A percentile compares a stretch with the other conserved stretches of the same genome.
Conservation (phyloP, 257 asterid genomes). For the Plantago major region DNA sequence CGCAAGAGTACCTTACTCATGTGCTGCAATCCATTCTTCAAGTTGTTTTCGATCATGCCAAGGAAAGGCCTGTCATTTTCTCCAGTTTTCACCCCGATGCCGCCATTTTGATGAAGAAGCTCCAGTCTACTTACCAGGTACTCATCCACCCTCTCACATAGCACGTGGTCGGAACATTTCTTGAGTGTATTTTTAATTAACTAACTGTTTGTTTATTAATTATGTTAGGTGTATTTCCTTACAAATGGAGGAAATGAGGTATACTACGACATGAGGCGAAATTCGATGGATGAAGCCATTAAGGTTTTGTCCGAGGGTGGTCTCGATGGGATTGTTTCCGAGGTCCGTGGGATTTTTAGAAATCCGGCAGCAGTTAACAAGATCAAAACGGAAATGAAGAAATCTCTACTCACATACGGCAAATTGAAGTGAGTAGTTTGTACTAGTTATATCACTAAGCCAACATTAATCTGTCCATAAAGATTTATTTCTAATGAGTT, state of each 20-base stretch:
- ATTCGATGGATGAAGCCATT: constrained; percentile 79
- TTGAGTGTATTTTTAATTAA: too few relatives aligned
- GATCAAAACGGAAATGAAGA: constrained; percentile 64
- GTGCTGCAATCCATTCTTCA: constrained; percentile 46
- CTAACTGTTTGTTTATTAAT: not conserved
- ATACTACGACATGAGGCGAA: constrained; percentile 68
- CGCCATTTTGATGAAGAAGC: constrained; percentile 52
- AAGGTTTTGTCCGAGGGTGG: constrained; percentile 78
- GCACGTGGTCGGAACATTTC: too few relatives aligned
- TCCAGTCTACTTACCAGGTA: constrained; percentile 70
- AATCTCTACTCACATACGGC: constrained; percentile 76
- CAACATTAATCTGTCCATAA: not conserved
- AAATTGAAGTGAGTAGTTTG: constrained; percentile 68
- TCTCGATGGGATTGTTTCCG: constrained; percentile 86
- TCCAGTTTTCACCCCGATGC: constrained; percentile 95
- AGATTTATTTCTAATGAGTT: not conserved
- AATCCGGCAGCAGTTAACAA: constrained; percentile 73
- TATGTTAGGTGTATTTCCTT: constrained; percentile 67
- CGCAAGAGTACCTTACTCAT: constrained; percentile 44
- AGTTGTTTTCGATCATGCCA: constrained; percentile 59
- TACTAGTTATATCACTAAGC: not conserved
- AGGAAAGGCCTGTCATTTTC: constrained; percentile 66
- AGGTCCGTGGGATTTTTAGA: constrained; percentile 65
- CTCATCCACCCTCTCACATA: not conserved
- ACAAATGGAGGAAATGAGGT: constrained; percentile 86